These are phyloP conservation scores for Candida namnaoensis DNA, from an alignment of 805 yeast genomes.

Conservation along the genomic window DNA sequence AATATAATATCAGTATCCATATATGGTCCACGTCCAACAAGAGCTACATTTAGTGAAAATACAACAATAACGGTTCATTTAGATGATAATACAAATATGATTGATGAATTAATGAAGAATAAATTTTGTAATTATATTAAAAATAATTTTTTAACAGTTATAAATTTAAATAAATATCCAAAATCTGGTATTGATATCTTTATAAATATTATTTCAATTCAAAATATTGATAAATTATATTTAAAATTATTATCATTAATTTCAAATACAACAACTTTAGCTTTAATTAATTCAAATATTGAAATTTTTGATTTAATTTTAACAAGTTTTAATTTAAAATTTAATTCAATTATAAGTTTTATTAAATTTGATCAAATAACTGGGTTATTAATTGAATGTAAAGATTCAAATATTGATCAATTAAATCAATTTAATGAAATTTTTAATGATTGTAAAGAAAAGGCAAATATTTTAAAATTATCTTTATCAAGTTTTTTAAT, in stretches of 20 bases:
- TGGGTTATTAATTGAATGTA: slow-evolving; percentile 46
- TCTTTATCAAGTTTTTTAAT: background rate
- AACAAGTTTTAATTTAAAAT: slow-evolving; percentile 39
- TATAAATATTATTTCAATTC: slow-evolving; percentile 49
- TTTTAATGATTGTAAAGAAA: background rate
- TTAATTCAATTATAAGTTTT: slow-evolving; percentile 38
- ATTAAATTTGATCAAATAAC: slow-evolving; percentile 51
- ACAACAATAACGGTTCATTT: slow-evolving; percentile 54
- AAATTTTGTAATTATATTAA: slow-evolving; percentile 32
- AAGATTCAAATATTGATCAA: slow-evolving; percentile 18
- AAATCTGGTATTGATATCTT: slow-evolving; percentile 82
- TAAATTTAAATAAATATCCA: slow-evolving; percentile 64
- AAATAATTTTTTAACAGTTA: slow-evolving; percentile 27
- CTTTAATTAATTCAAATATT: slow-evolving; percentile 78
- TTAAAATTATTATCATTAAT: slow-evolving; percentile 27
- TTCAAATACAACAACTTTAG: slow-evolving; percentile 46
- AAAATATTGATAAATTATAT: slow-evolving; percentile 19
- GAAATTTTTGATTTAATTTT: slow-evolving; percentile 74
- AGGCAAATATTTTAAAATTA: background rate
- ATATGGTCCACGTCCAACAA: slow-evolving; percentile 83
- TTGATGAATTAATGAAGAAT: slow-evolving; percentile 28
- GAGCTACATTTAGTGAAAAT: slow-evolving; percentile 60
- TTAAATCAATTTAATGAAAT: slow-evolving; percentile 24
- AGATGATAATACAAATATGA: slow-evolving; percentile 23
- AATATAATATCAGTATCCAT: slow-evolving; percentile 49